Base-by-base conservation (phyloP, 2,329 filamentous ascomycete genomes). In the Coleophoma crateriformis region DNA sequence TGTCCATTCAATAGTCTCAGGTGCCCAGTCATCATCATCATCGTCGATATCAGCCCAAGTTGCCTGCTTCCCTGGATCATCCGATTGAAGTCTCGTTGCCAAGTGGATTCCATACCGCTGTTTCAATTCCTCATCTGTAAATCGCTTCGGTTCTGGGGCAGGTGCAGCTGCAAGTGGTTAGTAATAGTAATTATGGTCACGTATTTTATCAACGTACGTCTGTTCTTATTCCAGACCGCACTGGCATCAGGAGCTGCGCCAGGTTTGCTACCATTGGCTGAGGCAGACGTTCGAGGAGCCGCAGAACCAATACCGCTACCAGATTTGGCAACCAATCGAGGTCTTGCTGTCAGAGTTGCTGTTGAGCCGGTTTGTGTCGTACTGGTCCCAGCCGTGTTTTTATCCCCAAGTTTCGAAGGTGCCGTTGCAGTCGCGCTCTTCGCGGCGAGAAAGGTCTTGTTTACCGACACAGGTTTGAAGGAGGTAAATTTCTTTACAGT, bases 31-130 rank as follows among this genome's bases (percentile, higher is more conserved):
- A 35, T 94, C 89, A 61, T 91, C 87, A 56, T 94, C 88, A 50
- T 94, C 89, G 53, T 94, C 89, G 52, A 92, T 91, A 62, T 95
- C 89, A 20, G 88, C 89, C 89, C 89, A 95, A 65, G 91, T 92
- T 33, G 85, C 82, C 60, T 90, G 86, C 51, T 87, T 87, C 50
- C 81, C 81, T 47, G 75, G 68, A 63, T 90, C 87, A 57, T 92
- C 87, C 45, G 86, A 79, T 56, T 89, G 85, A 50, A 94, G 72
- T 58, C 89, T 84, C 59, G 79, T 89, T 50, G 88, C 87, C 69
- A 95, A 79, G 64, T 94, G 89, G 61, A 94, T 94, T 33, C 89
- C 88, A 67, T 88, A 90, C 64, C 90, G 88, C 65, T 90, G 87
- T 62, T 82, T 80, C 33, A 95, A 75, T 64, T 95, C 89, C 65